Evolutionary conservation across 106 monocot genomes (phyloP), one percentile per base, ranked within the genome.

Genomic region (Acorus calamus): DNA sequence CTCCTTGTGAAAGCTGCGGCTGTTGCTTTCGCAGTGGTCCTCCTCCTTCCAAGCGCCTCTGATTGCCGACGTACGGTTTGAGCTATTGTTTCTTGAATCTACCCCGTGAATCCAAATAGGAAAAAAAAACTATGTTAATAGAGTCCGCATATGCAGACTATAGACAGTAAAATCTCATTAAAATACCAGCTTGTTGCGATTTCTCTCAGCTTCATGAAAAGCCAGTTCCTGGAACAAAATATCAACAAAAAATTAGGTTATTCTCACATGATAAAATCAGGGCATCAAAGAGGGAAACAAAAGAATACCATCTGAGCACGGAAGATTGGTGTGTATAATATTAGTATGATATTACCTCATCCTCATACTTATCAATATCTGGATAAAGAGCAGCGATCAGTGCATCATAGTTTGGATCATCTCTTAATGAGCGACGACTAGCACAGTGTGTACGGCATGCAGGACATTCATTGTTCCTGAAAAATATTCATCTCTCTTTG

Each of bases 391-490:
- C 81, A 52, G 91, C 80, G 79, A 98, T 92, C 43, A 98, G 70
- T 13, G 80, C 69, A 79, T 98, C 96, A 73, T 85, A 98, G 50
- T 98, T 98, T 59, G 96, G 88, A 80, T 98, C 96, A 50, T 98
- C 96, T 63, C 96, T 77, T 61, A 98, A 74, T 70, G 96, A 98
- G 71, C 96, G 91, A 43, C 96, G 82, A 55, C 96, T 98, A 53
- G 91, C 87, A 78, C 96, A 98, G 61, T 98, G 96, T 14, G 96
- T 98, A 11, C 96, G 87, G 54, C 96, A 98, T 53, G 96, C 96
- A 62, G 96, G 96, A 61, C 96, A 98, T 55, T 98, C 96, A 69
- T 98, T 98, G 54, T 98, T 98, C 62, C 94, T 96, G 71, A n/a
- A 76, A 55, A 5, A 57, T 7, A 63, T 28, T 28, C 28, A 28